Percentiles rank a stretch among this genome's conserved stretches.
phyloP scores from a whole-genome alignment of 345 rosid genomes.

The Pugionium cornutum region DNA sequence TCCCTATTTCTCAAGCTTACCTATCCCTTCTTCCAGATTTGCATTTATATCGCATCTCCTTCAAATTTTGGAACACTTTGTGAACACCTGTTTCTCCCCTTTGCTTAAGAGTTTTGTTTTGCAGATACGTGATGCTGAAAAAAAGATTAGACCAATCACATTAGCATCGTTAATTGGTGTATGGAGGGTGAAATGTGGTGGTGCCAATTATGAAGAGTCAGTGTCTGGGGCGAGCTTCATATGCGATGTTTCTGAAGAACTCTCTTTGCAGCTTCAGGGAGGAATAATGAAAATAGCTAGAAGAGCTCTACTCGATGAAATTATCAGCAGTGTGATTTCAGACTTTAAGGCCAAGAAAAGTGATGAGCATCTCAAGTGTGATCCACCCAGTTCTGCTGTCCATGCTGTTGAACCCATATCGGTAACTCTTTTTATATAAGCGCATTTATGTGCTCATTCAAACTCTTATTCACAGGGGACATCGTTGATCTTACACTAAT shows the following conservation, averaged over 20 bases:
- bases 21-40: not conserved
- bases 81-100: not conserved
- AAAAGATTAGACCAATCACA: slow-evolving; percentile 52
- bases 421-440: slow-evolving; percentile 33
- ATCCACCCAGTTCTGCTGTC: slow-evolving; percentile 41
- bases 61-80: not conserved
- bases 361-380: slow-evolving; percentile 48
- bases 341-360: slow-evolving; percentile 57
- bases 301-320: slow-evolving; percentile 79
- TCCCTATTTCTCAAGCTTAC: slow-evolving; percentile 5
- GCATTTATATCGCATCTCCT: slow-evolving; percentile 8
- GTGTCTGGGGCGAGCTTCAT: slow-evolving; percentile 44
- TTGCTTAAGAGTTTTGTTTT: slow-evolving; percentile 30
- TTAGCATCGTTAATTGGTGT: slow-evolving; percentile 56
- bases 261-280: slow-evolving; percentile 75
- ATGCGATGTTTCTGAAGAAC: slow-evolving; percentile 62
- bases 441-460: slow-evolving; percentile 43
- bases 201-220: slow-evolving; percentile 39
- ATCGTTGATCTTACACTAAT: not conserved
- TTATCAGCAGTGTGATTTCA: slow-evolving; percentile 61
- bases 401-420: slow-evolving; percentile 29
- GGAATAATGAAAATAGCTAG: slow-evolving; percentile 82
- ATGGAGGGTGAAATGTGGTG: slow-evolving; percentile 48
- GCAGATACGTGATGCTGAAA: slow-evolving; percentile 70
- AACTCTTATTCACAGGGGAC: not conserved